Conservation (phyloP, 805 yeast species). For the Ogataea naganishii region DNA sequence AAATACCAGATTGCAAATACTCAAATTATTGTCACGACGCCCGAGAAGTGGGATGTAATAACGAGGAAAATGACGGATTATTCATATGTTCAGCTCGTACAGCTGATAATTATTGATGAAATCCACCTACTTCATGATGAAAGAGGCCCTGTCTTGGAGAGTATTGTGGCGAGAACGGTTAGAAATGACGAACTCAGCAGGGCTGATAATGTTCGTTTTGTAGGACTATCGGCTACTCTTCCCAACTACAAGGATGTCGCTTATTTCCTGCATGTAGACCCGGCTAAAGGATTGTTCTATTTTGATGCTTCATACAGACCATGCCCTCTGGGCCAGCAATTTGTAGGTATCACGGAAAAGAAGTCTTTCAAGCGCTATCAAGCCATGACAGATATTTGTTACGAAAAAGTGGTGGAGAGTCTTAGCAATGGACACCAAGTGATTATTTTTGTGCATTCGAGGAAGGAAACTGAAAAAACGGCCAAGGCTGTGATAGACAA, state of each 20-base stretch:
- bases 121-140: slow-evolving; percentile 88
- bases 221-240: slow-evolving; percentile 87
- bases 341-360: slow-evolving; percentile 79
- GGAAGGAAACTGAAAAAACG: slow-evolving; percentile 84
- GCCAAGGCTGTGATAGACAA: slow-evolving; percentile 66
- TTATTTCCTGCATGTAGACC: slow-evolving; percentile 60
- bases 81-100: slow-evolving; percentile 55
- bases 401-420: slow-evolving; percentile 65
- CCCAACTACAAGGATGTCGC: slow-evolving; percentile 90
- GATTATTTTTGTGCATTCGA: slow-evolving; percentile 86
- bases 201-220: slow-evolving; percentile 44
- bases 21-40: slow-evolving; percentile 84
- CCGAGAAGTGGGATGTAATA: slow-evolving; percentile 95
- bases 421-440: slow-evolving; percentile 62
- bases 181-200: slow-evolving; percentile 37
- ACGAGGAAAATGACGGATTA: slow-evolving; percentile 73
- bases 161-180: slow-evolving; percentile 70
- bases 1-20: slow-evolving; percentile 69
- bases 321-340: slow-evolving; percentile 85
- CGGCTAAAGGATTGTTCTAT: slow-evolving; percentile 54
- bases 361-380: slow-evolving; percentile 66
- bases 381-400: slow-evolving; percentile 89
- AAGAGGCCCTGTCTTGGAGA: slow-evolving; percentile 91
- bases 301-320: slow-evolving; percentile 85
- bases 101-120: slow-evolving; percentile 79